A percentile compares a stretch with the other conserved stretches of the same genome.
phyloP scores from a whole-genome alignment of 1,139 yeast species.

The Candida dubliniensis region DNA sequence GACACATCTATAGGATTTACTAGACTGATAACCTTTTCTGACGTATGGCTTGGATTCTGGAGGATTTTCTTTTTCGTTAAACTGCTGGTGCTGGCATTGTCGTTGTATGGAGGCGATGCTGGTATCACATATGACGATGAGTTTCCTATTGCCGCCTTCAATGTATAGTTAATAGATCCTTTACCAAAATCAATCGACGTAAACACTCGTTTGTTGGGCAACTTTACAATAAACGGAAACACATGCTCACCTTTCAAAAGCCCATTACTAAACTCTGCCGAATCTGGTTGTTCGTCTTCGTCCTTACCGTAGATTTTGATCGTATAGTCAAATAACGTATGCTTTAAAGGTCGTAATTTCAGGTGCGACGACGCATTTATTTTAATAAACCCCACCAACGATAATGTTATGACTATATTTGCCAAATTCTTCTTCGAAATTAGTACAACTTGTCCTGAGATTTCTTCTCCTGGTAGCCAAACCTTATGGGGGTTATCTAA shows the following conservation, averaged over 20 bases:
- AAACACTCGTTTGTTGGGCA: slow-evolving; percentile 69
- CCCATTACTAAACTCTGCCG: slow-evolving; percentile 37
- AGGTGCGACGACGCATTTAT: slow-evolving; percentile 53
- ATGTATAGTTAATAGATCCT: slow-evolving; percentile 71
- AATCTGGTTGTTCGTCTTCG: slow-evolving; percentile 3
- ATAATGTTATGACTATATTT: slow-evolving; percentile 53
- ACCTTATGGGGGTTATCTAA: slow-evolving; percentile 72
- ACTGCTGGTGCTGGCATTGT: slow-evolving; percentile 6
- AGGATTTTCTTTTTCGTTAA: slow-evolving; percentile 18
- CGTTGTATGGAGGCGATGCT: slow-evolving; percentile 9
- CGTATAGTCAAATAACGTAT: slow-evolving; percentile 61
- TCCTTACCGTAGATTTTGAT: slow-evolving; percentile 64
- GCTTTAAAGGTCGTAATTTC: slow-evolving; percentile 51
- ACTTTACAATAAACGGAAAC: slow-evolving; percentile 78
- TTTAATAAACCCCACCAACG: slow-evolving; percentile 57
- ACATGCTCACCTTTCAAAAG: slow-evolving; percentile 79
- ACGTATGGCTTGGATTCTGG: slow-evolving; percentile 35
- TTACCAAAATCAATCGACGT: slow-evolving; percentile 82
- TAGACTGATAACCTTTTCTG: slow-evolving; percentile 59
- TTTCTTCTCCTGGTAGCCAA: slow-evolving; percentile 67
- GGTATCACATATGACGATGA: slow-evolving; percentile 14
- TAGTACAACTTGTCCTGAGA: slow-evolving; percentile 62
- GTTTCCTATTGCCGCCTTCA: slow-evolving; percentile 57
- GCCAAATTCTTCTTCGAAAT: slow-evolving; percentile 55
- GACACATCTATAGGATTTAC: slow-evolving; percentile 76